Conservation (phyloP, 208 protist species). For the Leishmania tropica region DNA sequence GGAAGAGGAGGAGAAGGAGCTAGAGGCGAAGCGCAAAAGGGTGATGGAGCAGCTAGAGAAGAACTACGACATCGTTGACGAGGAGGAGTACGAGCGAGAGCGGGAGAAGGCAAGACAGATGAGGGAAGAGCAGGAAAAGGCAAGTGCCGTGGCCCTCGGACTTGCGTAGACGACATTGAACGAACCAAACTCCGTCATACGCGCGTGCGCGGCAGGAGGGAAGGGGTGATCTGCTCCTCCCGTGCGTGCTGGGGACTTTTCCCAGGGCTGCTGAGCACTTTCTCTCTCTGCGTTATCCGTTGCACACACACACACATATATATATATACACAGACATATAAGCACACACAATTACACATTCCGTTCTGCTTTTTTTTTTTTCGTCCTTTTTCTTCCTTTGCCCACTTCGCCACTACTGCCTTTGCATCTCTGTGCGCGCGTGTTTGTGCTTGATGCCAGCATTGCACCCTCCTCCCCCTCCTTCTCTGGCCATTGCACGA, state of each 20-base stretch:
- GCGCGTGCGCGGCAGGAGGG: neutral
- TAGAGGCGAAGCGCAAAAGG: constrained; percentile 50
- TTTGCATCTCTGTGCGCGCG: neutral
- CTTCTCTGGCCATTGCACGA: neutral
- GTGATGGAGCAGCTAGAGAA: constrained; percentile 58
- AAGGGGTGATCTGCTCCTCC: neutral
- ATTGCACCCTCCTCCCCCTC: neutral
- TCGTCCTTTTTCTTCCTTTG: neutral
- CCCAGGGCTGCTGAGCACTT: too few species aligned
- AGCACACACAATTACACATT: neutral
- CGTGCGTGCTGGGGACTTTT: neutral
- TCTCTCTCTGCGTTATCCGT: neutral
- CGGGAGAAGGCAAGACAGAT: constrained; percentile 36
- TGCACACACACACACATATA: neutral
- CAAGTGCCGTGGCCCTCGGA: constrained; percentile 22
- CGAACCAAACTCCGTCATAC: neutral
- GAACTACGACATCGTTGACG: constrained; percentile 62
- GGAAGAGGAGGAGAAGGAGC: constrained; percentile 47
- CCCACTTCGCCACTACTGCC: neutral
- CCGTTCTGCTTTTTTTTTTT: neutral
- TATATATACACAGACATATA: neutral
- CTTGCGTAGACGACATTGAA: constrained; percentile 9
- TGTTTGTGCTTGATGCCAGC: neutral
- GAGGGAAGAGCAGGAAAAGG: constrained; percentile 42
- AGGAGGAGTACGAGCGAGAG: constrained; percentile 45